Conservation (phyloP, 257 asterid genomes). For the Penstemon davidsonii region DNA sequence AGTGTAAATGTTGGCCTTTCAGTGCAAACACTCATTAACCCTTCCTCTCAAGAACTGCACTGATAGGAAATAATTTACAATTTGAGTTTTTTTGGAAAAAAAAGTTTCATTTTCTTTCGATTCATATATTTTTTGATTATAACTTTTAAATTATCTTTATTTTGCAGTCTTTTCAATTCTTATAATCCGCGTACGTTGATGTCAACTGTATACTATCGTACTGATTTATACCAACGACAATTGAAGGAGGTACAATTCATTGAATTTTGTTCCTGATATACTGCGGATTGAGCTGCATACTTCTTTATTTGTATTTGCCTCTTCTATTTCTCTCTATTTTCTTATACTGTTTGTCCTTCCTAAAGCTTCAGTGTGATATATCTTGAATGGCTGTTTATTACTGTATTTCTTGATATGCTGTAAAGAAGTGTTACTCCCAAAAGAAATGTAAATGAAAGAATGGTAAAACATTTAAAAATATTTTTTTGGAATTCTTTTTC, state of each 20-base stretch:
- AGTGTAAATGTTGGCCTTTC: neutral
- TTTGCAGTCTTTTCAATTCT: constrained; percentile 83
- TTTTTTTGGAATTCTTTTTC: neutral
- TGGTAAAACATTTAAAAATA: neutral
- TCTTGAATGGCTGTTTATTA: constrained; percentile 6
- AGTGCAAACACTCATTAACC: neutral
- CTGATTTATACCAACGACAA: constrained; percentile 68
- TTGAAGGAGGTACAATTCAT: constrained; percentile 61
- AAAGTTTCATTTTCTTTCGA: neutral
- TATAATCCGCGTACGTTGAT: constrained; percentile 71
- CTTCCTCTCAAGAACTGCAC: neutral
- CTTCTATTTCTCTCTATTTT: constrained; percentile 2
- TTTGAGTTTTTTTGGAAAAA: neutral
- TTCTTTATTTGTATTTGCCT: constrained; percentile 23
- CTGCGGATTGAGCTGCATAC: neutral
- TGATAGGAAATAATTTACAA: constrained; percentile 15
- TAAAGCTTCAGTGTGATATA: neutral
- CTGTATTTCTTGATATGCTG: neutral
- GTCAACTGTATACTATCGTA: constrained; percentile 89
- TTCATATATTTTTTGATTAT: constrained; percentile 1
- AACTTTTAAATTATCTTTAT: constrained; percentile 26
- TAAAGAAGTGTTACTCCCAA: constrained; percentile 1
- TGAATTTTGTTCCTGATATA: constrained; percentile 18
- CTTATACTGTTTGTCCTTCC: neutral
- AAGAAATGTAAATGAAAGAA: constrained; percentile 12